Base-by-base conservation (phyloP, 345 rosid genomes). In the Murraya koenigii region DNA sequence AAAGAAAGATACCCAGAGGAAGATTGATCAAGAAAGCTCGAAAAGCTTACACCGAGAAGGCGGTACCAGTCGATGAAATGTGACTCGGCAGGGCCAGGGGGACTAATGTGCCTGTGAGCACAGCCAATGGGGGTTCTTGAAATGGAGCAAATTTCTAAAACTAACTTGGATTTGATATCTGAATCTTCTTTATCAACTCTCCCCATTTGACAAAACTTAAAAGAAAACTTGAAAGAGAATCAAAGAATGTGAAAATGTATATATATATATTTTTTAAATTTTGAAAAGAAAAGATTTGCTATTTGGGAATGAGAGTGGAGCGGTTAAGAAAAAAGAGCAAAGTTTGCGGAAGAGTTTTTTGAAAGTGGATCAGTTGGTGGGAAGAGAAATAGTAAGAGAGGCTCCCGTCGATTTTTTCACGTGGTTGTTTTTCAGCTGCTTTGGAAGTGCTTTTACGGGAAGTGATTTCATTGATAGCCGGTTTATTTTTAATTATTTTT, bases 31-130 rank as follows among this genome's bases (percentile, higher is more conserved):
- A 61, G n/a, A 58, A 49, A 70, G 11, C 9, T 25, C 41, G 10
- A 26, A 36, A 55, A 79, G 89, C 98, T 4, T 89, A 94, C 98
- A 47, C 92, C 90, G 41, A 94, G 93, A 79, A 94, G 77, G 76
- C 82, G 94, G 85, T 94, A 94, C 98, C 97, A 94, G 87, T 94
- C 97, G 85, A 88, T 83, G 83, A 94, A 94, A 87, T 77, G 88
- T 39, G 87, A 71, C 30, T 65, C 72, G 6, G 77, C 64, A 38
- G 77, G 56, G 35, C 20, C 66, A 33, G 32, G 49, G 13, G 49
- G 49, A 13, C 49, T n/a, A 71, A 39, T 23, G 47, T 28, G 73
- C 35, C 56, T 86, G 33, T 93, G 98, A 60, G 82, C 68, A 73
- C 98, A 94, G 68, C 86, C 80, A 71, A 88, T 54, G 68, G 81